Base-by-base conservation (phyloP, 805 yeast genomes). In the Wickerhamomyces rabaulensis region DNA sequence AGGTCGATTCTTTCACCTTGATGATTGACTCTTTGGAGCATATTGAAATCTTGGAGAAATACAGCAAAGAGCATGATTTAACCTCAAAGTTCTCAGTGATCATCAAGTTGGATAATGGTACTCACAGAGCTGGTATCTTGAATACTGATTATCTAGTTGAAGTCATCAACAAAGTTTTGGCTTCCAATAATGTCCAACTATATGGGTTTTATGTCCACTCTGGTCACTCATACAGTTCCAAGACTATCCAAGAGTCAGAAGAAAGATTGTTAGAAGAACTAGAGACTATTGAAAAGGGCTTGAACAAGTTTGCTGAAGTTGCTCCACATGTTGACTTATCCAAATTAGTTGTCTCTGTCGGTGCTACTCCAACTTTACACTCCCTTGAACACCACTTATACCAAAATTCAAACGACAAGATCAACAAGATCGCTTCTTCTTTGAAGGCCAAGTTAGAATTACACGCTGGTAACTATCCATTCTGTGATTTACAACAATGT, bases 331-430 rank as follows among this genome's bases (percentile, higher is more conserved):
- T 73, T 6, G 72, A 73, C 43, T 68, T 74, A 3, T 41, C 61
- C 1, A 53, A 66, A 17, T 64, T 84, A 25, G 70, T 69, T 7
- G 65, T 86, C 2, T 84, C 92, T 0, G 86, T 85, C 21, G 95
- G 95, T 20, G 90, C 94, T 1, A 84, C 95, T 0, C 94, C 94
- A 40, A 86, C 92, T 0, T 79, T 86, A 6, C 87, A 83, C 57
- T 76, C 87, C 0, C 68, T 81, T 22, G 66, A 66, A 49, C 59
- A 56, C 27, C 59, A 57, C 43, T 44, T 57, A 10, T 46, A 44
- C 38, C 39, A 43, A 25, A 46, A 52, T 25, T 25, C 45, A 44
- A 41, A 56, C 48, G 45, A 46, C 40, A 31, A 45, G 29, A 40
- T 53, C 48, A 13, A 36, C 29, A 19, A 42, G 43, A 39, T 54